These are phyloP conservation scores for Trametes meyenii DNA, from an alignment of 768 basidiomycete genomes.

Conservation along the genomic window DNA sequence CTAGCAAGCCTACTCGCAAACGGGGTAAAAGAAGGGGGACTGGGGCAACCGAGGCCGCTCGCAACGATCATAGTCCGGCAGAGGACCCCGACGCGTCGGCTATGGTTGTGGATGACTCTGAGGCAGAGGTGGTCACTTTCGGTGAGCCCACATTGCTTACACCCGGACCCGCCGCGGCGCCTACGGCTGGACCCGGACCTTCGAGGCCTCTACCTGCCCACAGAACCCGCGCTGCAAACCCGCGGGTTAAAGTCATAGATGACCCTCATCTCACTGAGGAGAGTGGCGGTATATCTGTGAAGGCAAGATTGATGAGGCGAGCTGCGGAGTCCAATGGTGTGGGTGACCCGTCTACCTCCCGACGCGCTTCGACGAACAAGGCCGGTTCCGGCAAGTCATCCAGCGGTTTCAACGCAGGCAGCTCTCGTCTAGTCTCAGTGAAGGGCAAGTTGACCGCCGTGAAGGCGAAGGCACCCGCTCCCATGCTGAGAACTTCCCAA, in stretches of 20 bases:
- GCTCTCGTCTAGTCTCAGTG: conserved; percentile 54
- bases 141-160: conserved; percentile 13
- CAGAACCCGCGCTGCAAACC: conserved; percentile 52
- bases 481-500: background rate
- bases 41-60: background rate
- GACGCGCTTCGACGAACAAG: conserved; percentile 15
- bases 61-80: background rate
- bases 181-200: background rate
- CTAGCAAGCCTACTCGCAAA: background rate
- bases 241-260: conserved; percentile 56
- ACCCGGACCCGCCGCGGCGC: background rate
- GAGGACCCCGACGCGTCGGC: background rate
- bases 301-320: conserved; percentile 46
- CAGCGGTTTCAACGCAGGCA: conserved; percentile 41
- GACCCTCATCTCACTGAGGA: conserved; percentile 30
- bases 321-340: background rate
- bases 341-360: background rate
- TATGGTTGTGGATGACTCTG: conserved; percentile 11
- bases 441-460: conserved; percentile 56
- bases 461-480: conserved; percentile 41
- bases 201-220: conserved; percentile 38
- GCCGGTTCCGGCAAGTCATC: conserved; percentile 56
- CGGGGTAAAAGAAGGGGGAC: background rate
- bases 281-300: conserved; percentile 47
- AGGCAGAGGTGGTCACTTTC: conserved; percentile 1